Evolutionary conservation across 1,284 basidiomycete species (phyloP).

Genomic region (Hypsizygus ulmarius): DNA sequence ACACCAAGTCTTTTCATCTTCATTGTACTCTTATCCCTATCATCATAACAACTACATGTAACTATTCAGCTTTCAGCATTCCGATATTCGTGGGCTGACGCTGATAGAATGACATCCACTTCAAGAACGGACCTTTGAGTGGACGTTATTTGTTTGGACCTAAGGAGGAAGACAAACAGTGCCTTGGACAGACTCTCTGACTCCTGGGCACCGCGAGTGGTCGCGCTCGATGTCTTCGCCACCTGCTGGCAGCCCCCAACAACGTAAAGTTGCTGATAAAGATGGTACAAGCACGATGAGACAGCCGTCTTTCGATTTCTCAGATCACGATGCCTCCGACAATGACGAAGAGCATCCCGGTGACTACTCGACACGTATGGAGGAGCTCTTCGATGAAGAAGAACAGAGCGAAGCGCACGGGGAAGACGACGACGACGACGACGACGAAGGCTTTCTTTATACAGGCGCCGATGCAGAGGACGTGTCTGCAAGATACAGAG

Average conservation of each 20-base stretch:
- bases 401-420: conserved; percentile 34
- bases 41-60: too few species aligned
- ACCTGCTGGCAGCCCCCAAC: conserved; percentile 2
- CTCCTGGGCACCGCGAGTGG: not conserved
- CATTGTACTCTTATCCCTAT: too few species aligned
- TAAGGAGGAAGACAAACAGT: not conserved
- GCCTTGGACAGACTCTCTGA: conserved; percentile 6
- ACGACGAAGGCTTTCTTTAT: conserved; percentile 70
- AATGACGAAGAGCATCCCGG: conserved; percentile 35
- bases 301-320: conserved; percentile 25
- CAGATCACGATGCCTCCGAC: conserved; percentile 24
- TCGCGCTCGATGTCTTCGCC: conserved; percentile 14
- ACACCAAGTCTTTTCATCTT: too few species aligned
- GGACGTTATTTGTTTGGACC: too few species aligned
- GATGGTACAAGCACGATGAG: conserved; percentile 10
- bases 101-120: too few species aligned
- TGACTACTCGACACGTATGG: conserved; percentile 72
- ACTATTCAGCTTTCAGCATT: too few species aligned
- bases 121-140: too few species aligned
- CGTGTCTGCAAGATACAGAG: conserved; percentile 47
- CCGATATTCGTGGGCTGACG: too few species aligned
- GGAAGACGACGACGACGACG: conserved; percentile 46
- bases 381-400: conserved; percentile 62
- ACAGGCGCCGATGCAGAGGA: conserved; percentile 61
- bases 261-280: not conserved